A percentile compares a stretch with the other conserved stretches of the same genome.
Conservation (phyloP, 768 basidiomycete genomes). For the Fistulinella prunicolor region DNA sequence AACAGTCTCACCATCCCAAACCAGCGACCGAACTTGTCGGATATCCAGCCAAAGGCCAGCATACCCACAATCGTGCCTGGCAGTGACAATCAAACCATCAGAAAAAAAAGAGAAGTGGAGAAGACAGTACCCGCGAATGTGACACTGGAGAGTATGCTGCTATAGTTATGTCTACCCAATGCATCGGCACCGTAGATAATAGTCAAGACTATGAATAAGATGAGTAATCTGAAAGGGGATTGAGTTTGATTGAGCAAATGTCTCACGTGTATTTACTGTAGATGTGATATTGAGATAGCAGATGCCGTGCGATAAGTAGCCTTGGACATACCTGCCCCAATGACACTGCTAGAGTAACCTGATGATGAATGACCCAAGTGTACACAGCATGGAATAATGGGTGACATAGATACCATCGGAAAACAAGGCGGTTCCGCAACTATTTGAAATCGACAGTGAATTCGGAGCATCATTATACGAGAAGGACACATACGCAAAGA, state of each 20-base stretch:
- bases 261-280: conserved; percentile 66
- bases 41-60: conserved; percentile 77
- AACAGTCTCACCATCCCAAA: conserved; percentile 69
- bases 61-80: conserved; percentile 84
- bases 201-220: conserved; percentile 50
- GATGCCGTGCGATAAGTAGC: background rate
- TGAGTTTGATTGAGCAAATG: background rate
- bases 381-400: background rate
- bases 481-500: conserved; percentile 65
- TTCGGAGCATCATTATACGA: no score
- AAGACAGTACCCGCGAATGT: conserved; percentile 75
- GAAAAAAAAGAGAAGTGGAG: conserved; percentile 56
- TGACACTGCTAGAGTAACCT: conserved; percentile 82
- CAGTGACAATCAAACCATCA: conserved; percentile 63
- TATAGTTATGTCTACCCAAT: conserved; percentile 54
- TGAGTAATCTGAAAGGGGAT: background rate
- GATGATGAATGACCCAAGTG: conserved; percentile 4
- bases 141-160: conserved; percentile 59
- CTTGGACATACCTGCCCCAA: conserved; percentile 67
- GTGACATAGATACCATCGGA: conserved; percentile 61
- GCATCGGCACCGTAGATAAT: conserved; percentile 63
- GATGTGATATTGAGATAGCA: conserved; percentile 1
- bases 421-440: conserved; percentile 85
- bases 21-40: conserved; percentile 84
- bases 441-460: conserved; percentile 25